These are phyloP conservation scores for Gloeopeniophorella convolvens DNA, from an alignment of 768 basidiomycete genomes.

Conservation along the genomic window DNA sequence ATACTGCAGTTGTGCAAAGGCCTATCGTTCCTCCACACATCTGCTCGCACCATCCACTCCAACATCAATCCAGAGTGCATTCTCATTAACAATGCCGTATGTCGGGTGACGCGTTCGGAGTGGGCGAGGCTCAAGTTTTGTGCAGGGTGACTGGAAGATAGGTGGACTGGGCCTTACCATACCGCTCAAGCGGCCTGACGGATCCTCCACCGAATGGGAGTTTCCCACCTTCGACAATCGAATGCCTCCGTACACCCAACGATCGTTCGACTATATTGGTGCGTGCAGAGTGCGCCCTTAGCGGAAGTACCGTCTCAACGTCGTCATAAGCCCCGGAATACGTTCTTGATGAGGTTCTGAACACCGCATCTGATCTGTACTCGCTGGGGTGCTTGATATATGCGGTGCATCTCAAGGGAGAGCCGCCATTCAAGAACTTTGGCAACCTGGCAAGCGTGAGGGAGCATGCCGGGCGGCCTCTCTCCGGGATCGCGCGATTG, in stretches of 20 bases:
- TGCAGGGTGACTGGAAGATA: conserved; percentile 96
- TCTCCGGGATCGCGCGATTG: conserved; percentile 55
- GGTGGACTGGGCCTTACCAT: conserved; percentile 86
- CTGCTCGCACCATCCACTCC: conserved; percentile 86
- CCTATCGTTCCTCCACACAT: conserved; percentile 83
- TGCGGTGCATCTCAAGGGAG: conserved; percentile 84
- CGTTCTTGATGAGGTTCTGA: conserved; percentile 79
- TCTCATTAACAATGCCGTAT: conserved; percentile 81
- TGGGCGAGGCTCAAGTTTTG: conserved; percentile 2
- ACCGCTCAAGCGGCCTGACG: conserved; percentile 59
- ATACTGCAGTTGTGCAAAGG: conserved; percentile 90
- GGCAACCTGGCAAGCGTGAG: conserved; percentile 65
- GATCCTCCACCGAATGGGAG: conserved; percentile 76
- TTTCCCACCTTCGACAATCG: conserved; percentile 84
- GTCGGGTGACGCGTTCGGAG: conserved; percentile 24
- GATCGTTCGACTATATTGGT: conserved; percentile 96
- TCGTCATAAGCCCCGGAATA: conserved; percentile 77
- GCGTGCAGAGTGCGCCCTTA: conserved; percentile 20
- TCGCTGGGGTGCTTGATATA: conserved; percentile 88
- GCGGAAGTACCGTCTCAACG: not conserved
- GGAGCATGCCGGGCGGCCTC: conserved; percentile 57
- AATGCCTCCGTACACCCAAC: conserved; percentile 74
- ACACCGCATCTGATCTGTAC: conserved; percentile 89
- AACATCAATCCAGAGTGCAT: conserved; percentile 86
- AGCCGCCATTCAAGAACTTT: conserved; percentile 82